Conservation (phyloP, 371 early-diverging fungal genomes). For the Haplosporangium sp. region DNA sequence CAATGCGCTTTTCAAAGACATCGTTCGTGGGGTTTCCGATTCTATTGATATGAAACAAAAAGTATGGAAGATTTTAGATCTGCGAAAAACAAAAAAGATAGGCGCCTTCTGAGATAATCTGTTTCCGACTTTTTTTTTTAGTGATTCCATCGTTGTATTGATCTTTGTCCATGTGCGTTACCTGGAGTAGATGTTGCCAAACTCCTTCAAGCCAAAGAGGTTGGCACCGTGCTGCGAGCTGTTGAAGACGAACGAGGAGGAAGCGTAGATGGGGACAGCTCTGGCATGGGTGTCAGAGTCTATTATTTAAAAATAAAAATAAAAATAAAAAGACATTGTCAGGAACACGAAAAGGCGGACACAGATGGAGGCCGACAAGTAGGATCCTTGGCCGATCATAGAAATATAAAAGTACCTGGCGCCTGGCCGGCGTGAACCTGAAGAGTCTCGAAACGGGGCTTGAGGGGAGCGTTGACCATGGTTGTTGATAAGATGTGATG, state of each 20-base stretch:
- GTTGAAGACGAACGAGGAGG: constrained; percentile 83
- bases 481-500: neutral
- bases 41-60: constrained; percentile 39
- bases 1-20: constrained; percentile 90
- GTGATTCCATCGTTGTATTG: too few relatives aligned
- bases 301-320: neutral
- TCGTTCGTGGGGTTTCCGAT: constrained; percentile 88
- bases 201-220: constrained; percentile 75
- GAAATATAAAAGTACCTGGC: too few relatives aligned
- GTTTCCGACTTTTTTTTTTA: too few relatives aligned
- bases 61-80: neutral
- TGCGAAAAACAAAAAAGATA: neutral
- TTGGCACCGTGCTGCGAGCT: constrained; percentile 81
- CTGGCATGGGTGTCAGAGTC: constrained; percentile 81
- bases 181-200: constrained; percentile 84
- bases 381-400: too few relatives aligned
- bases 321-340: neutral
- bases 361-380: too few relatives aligned
- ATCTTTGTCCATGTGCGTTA: too few relatives aligned
- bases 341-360: too few relatives aligned
- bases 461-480: constrained; percentile 40
- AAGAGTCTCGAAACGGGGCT: constrained; percentile 82
- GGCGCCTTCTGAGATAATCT: neutral
- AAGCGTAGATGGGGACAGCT: constrained; percentile 91
- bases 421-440: constrained; percentile 92